phyloP scores from a whole-genome alignment of 140 eudicot species.

The Oenanthe javanica region DNA sequence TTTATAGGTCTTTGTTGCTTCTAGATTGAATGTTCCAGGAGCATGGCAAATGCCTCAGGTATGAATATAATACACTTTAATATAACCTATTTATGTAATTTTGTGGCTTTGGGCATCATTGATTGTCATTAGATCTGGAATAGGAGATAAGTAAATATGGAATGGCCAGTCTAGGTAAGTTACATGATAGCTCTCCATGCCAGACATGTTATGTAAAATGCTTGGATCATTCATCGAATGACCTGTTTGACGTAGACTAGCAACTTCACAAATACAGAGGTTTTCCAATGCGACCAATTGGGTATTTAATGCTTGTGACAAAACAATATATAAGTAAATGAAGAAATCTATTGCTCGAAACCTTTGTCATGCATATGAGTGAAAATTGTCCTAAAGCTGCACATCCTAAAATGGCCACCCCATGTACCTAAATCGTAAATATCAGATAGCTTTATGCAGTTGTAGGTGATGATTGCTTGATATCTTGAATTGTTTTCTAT shows the following conservation, averaged over 20 bases:
- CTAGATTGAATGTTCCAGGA: slow-evolving; percentile 97
- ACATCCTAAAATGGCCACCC: neutral
- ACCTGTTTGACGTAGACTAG: neutral
- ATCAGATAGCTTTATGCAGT: neutral
- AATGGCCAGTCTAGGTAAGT: neutral
- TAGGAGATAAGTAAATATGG: neutral
- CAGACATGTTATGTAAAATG: neutral
- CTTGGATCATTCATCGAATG: neutral
- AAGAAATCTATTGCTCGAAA: neutral
- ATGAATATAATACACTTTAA: neutral
- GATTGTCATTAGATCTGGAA: neutral
- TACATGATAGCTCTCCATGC: neutral
- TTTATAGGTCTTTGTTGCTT: slow-evolving; percentile 92
- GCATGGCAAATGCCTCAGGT: slow-evolving; percentile 99
- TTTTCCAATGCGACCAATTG: neutral
- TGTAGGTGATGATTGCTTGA: neutral
- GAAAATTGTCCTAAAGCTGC: neutral
- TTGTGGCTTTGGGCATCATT: neutral
- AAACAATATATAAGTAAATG: neutral
- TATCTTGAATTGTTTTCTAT: neutral
- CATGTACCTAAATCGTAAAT: neutral
- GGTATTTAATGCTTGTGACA: neutral
- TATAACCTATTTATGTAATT: neutral
- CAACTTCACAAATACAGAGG: neutral
- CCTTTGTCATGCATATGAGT: neutral